Percentiles rank a stretch among this genome's conserved stretches.
Conservation (phyloP, 495 filamentous ascomycete species). For the Symbiotaphrina buchneri region DNA sequence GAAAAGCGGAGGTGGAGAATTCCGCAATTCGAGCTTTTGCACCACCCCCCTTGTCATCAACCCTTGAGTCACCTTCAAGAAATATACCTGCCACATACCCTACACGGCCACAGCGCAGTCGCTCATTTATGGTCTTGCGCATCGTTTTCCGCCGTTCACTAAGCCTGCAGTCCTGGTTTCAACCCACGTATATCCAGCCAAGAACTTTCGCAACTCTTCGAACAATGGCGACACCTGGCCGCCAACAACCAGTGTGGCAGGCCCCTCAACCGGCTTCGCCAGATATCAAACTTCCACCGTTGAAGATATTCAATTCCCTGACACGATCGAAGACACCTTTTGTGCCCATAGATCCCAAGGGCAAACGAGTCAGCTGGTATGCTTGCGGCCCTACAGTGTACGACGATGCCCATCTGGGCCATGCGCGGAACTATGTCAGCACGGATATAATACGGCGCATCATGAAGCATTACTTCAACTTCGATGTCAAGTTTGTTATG, state of each 20-base stretch:
- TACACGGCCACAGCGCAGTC: too few relatives aligned
- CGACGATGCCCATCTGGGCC: slow-evolving; percentile 74
- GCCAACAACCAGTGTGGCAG: slow-evolving; percentile 17
- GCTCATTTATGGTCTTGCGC: too few relatives aligned
- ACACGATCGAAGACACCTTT: slow-evolving; percentile 53
- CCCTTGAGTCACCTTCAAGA: too few relatives aligned
- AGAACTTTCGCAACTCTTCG: too few relatives aligned
- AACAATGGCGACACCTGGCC: slow-evolving; percentile 7
- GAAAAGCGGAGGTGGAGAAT: too few relatives aligned
- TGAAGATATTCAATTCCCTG: slow-evolving; percentile 58
- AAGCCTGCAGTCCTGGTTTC: too few relatives aligned
- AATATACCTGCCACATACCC: too few relatives aligned
- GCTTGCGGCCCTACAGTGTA: slow-evolving; percentile 86
- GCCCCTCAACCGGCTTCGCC: slow-evolving; percentile 9
- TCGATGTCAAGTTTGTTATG: slow-evolving; percentile 78
- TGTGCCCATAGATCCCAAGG: slow-evolving; percentile 40
- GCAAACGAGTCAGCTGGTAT: slow-evolving; percentile 66
- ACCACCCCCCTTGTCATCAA: too few relatives aligned
- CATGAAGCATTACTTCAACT: slow-evolving; percentile 67
- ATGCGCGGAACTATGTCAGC: slow-evolving; percentile 83
- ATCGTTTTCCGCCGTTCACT: too few relatives aligned
- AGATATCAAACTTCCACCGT: slow-evolving; percentile 13
- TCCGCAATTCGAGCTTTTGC: too few relatives aligned
- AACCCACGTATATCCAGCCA: too few relatives aligned
- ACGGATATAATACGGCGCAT: slow-evolving; percentile 86